Conservation (phyloP, 1,284 basidiomycete species). For the Calocybe gambosa region DNA sequence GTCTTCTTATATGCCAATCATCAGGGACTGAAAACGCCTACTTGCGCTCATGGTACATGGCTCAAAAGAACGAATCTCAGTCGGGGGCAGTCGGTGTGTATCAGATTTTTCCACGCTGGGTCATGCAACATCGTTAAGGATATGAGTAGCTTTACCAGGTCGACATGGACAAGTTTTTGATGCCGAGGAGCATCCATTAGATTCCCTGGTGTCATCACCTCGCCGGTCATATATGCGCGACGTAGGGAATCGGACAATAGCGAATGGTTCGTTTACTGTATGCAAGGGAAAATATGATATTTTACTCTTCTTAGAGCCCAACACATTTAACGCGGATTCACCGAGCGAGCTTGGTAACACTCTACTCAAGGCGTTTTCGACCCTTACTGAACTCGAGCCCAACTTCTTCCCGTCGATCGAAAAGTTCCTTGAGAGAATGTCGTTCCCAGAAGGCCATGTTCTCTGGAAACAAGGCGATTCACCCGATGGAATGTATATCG, state of each 20-base stretch:
- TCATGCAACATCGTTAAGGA: too few relatives aligned
- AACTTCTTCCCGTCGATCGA: constrained; percentile 52
- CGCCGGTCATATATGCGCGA: constrained; percentile 69
- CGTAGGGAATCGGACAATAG: constrained; percentile 70
- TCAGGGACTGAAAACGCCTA: constrained; percentile 88
- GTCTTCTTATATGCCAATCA: constrained; percentile 4
- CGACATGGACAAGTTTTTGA: constrained; percentile 37
- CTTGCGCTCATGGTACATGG: constrained; percentile 68
- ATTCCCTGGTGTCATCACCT: constrained; percentile 69
- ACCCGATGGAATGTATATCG: constrained; percentile 81
- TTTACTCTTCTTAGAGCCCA: constrained; percentile 18
- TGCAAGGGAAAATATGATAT: background rate
- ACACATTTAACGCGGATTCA: constrained; percentile 17
- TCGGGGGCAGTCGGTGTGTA: constrained; percentile 32
- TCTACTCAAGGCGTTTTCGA: constrained; percentile 72
- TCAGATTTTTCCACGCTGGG: constrained; percentile 3
- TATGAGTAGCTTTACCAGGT: constrained; percentile 47
- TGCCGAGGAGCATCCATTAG: constrained; percentile 37
- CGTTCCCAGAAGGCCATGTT: constrained; percentile 51
- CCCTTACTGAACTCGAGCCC: constrained; percentile 49
- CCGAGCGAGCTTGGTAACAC: constrained; percentile 54
- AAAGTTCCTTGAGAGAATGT: constrained; percentile 66
- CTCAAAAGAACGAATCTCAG: constrained; percentile 48
- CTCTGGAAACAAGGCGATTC: constrained; percentile 75
- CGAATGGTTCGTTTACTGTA: constrained; percentile 36